Conservation (phyloP, 257 asterid genomes). For the Echium plantagineum region DNA sequence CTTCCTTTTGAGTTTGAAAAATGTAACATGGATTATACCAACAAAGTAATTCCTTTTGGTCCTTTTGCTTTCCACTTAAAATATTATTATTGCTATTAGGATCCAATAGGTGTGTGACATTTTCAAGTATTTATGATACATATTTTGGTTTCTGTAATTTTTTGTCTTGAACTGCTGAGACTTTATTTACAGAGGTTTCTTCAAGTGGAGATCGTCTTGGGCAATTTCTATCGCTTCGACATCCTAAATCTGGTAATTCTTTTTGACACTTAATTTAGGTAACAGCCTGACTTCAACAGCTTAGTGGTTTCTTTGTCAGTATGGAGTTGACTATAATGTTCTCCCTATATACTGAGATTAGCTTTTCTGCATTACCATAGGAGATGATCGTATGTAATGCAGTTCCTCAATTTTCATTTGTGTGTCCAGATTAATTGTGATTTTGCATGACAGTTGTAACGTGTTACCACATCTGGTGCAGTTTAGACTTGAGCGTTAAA, state of each 20-base stretch:
- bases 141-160: neutral
- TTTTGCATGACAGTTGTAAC: neutral
- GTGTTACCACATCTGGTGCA: neutral
- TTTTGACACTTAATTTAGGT: neutral
- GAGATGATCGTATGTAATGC: neutral
- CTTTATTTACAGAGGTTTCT: conserved; percentile 40
- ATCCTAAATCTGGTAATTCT: conserved; percentile 76
- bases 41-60: too few relatives aligned
- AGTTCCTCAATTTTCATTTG: neutral
- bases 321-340: neutral
- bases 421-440: too few relatives aligned
- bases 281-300: neutral
- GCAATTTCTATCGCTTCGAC: conserved; percentile 52
- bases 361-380: neutral
- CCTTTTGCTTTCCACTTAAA: too few relatives aligned
- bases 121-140: too few relatives aligned
- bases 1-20: too few relatives aligned
- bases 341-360: neutral
- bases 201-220: conserved; percentile 31
- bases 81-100: too few relatives aligned
- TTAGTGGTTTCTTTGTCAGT: neutral
- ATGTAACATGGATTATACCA: too few relatives aligned
- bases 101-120: too few relatives aligned
- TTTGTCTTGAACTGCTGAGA: conserved; percentile 2
- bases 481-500: neutral